Base-by-base conservation (phyloP, 2,329 filamentous ascomycete genomes). In the Sclerotinia spermophila region DNA sequence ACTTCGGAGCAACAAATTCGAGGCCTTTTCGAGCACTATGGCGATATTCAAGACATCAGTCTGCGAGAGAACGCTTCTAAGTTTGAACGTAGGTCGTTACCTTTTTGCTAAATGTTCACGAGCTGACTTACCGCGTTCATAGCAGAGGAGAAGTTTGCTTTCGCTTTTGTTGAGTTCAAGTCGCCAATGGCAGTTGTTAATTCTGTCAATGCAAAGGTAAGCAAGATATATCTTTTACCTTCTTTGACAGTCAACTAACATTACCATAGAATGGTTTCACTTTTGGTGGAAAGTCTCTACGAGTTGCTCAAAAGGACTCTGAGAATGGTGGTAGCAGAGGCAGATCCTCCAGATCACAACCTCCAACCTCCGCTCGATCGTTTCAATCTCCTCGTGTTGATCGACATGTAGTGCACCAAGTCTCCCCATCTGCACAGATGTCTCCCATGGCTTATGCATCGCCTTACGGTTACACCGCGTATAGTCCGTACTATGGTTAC, bases 1-100 rank as follows among this genome's bases (percentile, higher is more conserved):
- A 77, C 79, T 61, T 80, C 78, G 0, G 80, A 83, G 40, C 75
- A 77, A 0, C 76, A 82, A 55, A 73, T 87, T 35, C 73, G 75
- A 5, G 74, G 77, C 2, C 68, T 84, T 15, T 82, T 82, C 51
- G 75, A 78, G n/a, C 72, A 74, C 1, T 82, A 79, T 66, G 84
- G 84, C 30, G 72, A 75, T 1, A 79, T 86, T 44, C 24, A 79
- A 19, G 75, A 79, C 11, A 76, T 81, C 53, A 74, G 78, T 33
- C 67, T 82, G 60, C 72, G 78, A 69, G 75, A 76, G 53, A 74
- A 74, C 51, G 71, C 76, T 30, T 81, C 79, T 24, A 77, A 72
- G 38, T 73, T 77, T 64, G 74, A 76, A 59, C 66, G 78, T 79
- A 70, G 67, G 77, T 35, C 21, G 21, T 13, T 33, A 21, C 42